These are phyloP conservation scores for Nepenthes alata DNA, from an alignment of 179 eudicot species.

Conservation along the genomic window DNA sequence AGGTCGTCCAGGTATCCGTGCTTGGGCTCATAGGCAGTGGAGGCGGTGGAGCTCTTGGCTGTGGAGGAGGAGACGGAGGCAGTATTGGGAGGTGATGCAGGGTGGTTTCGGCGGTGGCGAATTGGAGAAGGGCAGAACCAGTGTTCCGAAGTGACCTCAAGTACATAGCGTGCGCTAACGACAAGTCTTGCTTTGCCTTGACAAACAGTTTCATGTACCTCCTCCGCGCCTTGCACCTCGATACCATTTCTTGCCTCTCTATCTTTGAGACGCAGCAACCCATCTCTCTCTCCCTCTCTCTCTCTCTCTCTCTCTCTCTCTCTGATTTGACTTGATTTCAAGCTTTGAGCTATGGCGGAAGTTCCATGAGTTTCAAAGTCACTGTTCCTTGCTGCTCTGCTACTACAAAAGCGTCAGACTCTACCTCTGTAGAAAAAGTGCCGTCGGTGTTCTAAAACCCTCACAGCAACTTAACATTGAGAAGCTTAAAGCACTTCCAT, in stretches of 20 bases:
- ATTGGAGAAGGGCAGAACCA: slow-evolving; percentile 63
- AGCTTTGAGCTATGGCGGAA: slow-evolving; percentile 6
- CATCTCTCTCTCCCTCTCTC: slow-evolving; percentile 20
- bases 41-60: slow-evolving; percentile 8
- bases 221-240: slow-evolving; percentile 67
- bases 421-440: neutral
- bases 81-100: slow-evolving; percentile 27
- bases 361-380: slow-evolving; percentile 5
- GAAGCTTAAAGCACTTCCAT: no score
- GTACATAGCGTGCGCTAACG: slow-evolving; percentile 59
- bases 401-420: neutral
- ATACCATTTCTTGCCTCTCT: slow-evolving; percentile 67
- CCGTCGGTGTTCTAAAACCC: no score
- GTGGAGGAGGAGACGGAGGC: slow-evolving; percentile 14
- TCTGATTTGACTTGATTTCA: neutral
- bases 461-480: no score
- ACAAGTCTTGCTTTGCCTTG: slow-evolving; percentile 47
- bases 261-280: slow-evolving; percentile 74
- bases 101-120: slow-evolving; percentile 53
- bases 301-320: neutral
- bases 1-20: slow-evolving; percentile 45
- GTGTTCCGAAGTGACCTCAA: slow-evolving; percentile 48
- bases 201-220: slow-evolving; percentile 74
- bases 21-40: slow-evolving; percentile 44
- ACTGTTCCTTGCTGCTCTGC: neutral